A percentile compares a stretch with the other conserved stretches of the same genome.
These are phyloP conservation scores for Actinomortierella ambigua DNA, from an alignment of 371 early-diverging fungal species.

Conservation along the genomic window DNA sequence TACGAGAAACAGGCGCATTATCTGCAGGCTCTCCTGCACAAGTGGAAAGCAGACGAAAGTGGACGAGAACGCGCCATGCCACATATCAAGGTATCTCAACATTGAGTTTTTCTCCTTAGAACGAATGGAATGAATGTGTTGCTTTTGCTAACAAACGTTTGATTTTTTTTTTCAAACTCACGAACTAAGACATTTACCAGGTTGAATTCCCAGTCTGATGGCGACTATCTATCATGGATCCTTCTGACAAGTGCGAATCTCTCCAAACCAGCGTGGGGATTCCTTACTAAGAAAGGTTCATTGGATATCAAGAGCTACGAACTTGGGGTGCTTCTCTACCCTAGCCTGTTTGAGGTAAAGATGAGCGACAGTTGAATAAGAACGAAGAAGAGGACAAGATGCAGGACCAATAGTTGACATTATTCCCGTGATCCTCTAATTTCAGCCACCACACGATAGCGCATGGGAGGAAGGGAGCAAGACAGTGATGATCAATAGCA, in stretches of 20 bases:
- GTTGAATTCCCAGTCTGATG: conserved; percentile 36
- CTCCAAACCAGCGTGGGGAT: conserved; percentile 49
- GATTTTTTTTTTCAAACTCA: conserved; percentile 10
- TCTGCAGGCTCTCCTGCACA: conserved; percentile 51
- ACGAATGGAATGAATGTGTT: background rate
- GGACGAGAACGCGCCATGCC: conserved; percentile 66
- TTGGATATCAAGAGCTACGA: conserved; percentile 58
- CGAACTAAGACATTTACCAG: conserved; percentile 49
- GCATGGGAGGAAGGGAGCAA: too few species aligned
- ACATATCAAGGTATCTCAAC: conserved; percentile 56
- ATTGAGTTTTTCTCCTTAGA: background rate
- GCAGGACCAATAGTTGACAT: background rate
- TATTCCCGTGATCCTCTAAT: background rate
- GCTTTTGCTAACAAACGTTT: conserved; percentile 7
- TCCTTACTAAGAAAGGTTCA: conserved; percentile 9
- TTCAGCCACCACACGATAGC: too few species aligned
- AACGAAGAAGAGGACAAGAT: too few species aligned
- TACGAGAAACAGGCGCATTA: conserved; percentile 54
- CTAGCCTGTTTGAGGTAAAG: conserved; percentile 53
- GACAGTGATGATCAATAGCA: background rate
- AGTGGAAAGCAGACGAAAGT: conserved; percentile 54
- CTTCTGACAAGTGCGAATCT: conserved; percentile 62
- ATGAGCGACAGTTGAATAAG: too few species aligned
- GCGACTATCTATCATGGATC: conserved; percentile 55
- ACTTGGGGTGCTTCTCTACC: conserved; percentile 58